Evolutionary conservation across 441 rosid species (phyloP), one percentile per base, ranked within the genome.

Genomic region (Manihot esculenta): DNA sequence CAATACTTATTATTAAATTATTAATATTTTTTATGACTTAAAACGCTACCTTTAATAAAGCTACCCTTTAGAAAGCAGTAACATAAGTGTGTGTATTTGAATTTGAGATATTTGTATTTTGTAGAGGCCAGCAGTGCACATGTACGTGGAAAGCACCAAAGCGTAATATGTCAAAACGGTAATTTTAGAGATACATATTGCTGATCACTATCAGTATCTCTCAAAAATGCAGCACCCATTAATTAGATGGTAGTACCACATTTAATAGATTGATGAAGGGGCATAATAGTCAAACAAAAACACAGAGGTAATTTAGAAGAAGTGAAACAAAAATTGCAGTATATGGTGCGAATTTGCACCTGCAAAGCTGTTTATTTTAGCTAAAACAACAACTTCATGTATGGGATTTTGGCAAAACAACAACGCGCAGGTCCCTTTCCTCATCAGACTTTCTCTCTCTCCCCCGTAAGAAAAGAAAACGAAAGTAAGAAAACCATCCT

Each of bases 341-440:
- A 62, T 24, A 69, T 69, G 73, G 77, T 68, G 77, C 73, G 77
- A 74, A 69, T 62, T 74, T 68, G 69, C 27, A 79, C 74, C 86
- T 85, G 85, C 79, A 87, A 82, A 84, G 88, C 68, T 59, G 80
- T 76, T 78, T 76, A 67, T 57, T 80, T 81, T 79, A 78, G 81
- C 85, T 78, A 79, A 76, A 79, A 84, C 86, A 59, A 66, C 82
- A 60, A 75, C 84, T 68, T 80, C 86, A 66, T 21, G 67, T 58
- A 64, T 76, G 24, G 11, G 50, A 20, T 76, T 83, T 71, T 23
- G 86, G 84, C 74, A 82, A 86, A 74, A 63, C 54, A 71, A 63
- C 83, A 78, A 80, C 76, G 72, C 72, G 74, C 70, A 74, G 3
- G 84, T 83, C 84, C 41, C 71, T 85, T 74, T 82, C 85, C 7